Base-by-base conservation (phyloP, 2,329 filamentous ascomycete genomes). In the Tolypocladium amazonense region DNA sequence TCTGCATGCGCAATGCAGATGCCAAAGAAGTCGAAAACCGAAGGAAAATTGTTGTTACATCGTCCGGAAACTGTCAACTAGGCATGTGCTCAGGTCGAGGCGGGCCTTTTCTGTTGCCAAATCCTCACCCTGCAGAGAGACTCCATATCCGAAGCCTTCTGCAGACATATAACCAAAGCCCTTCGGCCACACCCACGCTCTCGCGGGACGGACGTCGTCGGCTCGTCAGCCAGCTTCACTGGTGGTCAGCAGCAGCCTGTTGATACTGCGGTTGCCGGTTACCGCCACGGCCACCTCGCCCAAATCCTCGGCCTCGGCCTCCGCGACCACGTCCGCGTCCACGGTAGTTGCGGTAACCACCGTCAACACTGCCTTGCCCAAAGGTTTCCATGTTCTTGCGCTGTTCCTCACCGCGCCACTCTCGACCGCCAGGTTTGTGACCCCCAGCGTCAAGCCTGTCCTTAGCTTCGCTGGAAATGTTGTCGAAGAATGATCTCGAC, bases 341-440 rank as follows among this genome's bases (percentile, higher is more conserved):
- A 57, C 92, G 87, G 74, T 87, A 94, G 64, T 89, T 88, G 62
- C 89, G 84, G 72, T 85, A 89, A 20, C 86, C 83, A 57, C 85
- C 88, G 67, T 99, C 94, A 27, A 99, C 92, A 66, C 92, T 97
- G 58, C 92, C 92, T 73, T 97, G 92, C 11, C 94, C 94, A 66
- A 99, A 99, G 0, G 94, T 99, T 76, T 99, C 94, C 70, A 99
- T 89, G 72, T 97, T 97, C 77, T 91, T 92, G 73, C 88, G 91
- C 72, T 96, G 90, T 72, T 97, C 94, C 73, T 97, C 92, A 45
- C 87, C 88, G 58, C 94, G 87, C 86, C 94, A 95, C 72, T 96
- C 91, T 56, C 89, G 86, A 38, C 91, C 92, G 60, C 88, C 88
- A n/a, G 85, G 80, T 71, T 86, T 85, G 63, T 85, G 82, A 5